Evolutionary conservation across 305 asterid species (phyloP).

Genomic region (Fraxinus latifolia): DNA sequence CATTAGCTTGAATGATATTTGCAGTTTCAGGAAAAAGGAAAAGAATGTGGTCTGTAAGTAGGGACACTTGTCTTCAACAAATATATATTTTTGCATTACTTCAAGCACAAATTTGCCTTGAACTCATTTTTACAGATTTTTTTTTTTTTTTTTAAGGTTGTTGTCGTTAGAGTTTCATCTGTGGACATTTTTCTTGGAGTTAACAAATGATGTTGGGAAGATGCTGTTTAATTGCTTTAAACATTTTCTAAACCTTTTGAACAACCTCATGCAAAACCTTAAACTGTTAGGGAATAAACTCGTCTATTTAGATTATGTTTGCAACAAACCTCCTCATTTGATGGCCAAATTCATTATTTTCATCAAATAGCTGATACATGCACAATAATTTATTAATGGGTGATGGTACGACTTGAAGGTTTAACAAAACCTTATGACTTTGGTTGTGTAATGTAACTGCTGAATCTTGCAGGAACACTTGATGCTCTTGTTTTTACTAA

Average conservation of each 20-base stretch:
- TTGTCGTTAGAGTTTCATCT: background rate
- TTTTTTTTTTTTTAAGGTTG: background rate
- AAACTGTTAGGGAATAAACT: background rate
- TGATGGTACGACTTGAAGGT: background rate
- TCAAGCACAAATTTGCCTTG: background rate
- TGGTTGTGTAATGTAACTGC: background rate
- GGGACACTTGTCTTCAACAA: background rate
- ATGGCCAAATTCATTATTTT: background rate
- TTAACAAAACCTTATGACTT: background rate
- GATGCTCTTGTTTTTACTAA: background rate
- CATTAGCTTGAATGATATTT: background rate
- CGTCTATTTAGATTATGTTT: background rate
- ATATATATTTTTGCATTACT: background rate
- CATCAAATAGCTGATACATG: background rate
- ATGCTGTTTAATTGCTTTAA: background rate
- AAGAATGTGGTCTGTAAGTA: background rate
- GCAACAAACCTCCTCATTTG: background rate
- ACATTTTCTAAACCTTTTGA: background rate
- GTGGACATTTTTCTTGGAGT: background rate
- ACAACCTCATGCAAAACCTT: background rate
- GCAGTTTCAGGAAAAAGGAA: background rate
- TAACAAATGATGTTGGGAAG: background rate
- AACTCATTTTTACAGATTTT: background rate
- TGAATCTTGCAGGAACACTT: background rate
- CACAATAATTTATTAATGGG: background rate